These are phyloP conservation scores for Meripilus lineatus DNA, from an alignment of 1,284 basidiomycete genomes.

Conservation along the genomic window DNA sequence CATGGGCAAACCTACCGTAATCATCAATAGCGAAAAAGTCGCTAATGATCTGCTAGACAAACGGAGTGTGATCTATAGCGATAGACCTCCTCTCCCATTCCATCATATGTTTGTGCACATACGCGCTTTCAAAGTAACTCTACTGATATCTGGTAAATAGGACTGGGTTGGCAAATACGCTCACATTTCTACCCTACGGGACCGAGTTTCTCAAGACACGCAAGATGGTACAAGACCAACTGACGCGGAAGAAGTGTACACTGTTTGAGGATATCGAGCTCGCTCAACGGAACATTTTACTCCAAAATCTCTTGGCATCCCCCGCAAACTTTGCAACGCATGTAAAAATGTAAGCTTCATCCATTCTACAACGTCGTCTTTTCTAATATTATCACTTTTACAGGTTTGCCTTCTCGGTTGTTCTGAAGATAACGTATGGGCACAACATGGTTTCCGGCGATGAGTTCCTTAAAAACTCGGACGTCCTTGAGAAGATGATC, in stretches of 20 bases:
- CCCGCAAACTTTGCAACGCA: not conserved
- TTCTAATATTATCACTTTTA: not conserved
- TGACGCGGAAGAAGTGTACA: not conserved
- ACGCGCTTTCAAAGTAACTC: not conserved
- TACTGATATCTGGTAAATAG: not conserved
- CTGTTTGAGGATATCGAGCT: not conserved
- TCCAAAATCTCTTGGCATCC: not conserved
- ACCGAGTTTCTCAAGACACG: not conserved
- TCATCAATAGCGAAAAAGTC: slow-evolving; percentile 33
- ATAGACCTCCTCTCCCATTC: slow-evolving; percentile 12
- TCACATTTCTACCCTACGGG: not conserved
- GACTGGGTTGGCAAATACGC: not conserved
- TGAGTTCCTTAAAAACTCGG: not conserved
- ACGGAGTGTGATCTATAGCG: slow-evolving; percentile 26
- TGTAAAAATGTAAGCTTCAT: not conserved
- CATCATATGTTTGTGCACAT: slow-evolving; percentile 5
- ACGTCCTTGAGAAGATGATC: not conserved
- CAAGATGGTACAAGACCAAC: not conserved
- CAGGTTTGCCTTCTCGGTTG: not conserved
- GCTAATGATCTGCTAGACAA: slow-evolving; percentile 38
- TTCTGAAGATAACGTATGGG: not conserved
- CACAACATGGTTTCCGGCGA: not conserved
- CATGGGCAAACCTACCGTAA: slow-evolving; percentile 28
- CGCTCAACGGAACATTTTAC: not conserved
- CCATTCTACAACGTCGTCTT: not conserved